Percentiles rank a stretch among this genome's conserved stretches.
These are phyloP conservation scores for Triticum monococcum DNA, from an alignment of 176 grass and related monocot genomes.

Conservation along the genomic window DNA sequence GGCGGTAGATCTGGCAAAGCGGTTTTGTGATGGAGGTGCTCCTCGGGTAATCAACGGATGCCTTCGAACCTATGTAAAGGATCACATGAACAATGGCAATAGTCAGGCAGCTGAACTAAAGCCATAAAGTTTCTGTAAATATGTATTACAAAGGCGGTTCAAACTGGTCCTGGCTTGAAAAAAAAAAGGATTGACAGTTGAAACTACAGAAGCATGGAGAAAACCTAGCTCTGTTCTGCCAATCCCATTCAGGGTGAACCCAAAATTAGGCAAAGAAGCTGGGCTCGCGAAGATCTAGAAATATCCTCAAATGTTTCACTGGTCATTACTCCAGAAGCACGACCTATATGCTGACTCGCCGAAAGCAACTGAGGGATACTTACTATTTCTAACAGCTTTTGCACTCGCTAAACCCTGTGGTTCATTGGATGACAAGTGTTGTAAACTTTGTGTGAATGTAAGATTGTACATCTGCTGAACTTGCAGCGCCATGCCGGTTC, in stretches of 20 bases:
- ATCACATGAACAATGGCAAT: constrained; percentile 24
- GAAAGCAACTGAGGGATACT: not conserved
- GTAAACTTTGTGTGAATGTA: constrained; percentile 20
- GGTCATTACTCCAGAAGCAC: not conserved
- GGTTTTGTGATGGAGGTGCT: constrained; percentile 86
- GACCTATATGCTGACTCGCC: not conserved
- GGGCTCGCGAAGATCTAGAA: not conserved
- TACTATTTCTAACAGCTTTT: constrained; percentile 19
- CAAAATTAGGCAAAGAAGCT: not conserved
- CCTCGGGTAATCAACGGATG: constrained; percentile 93
- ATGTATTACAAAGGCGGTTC: not conserved
- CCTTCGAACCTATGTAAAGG: constrained; percentile 80
- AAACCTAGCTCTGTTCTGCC: no score
- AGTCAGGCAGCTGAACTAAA: constrained; percentile 34
- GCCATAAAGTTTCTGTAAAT: constrained; percentile 25
- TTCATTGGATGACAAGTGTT: not conserved
- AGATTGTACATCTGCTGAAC: not conserved
- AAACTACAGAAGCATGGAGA: not conserved
- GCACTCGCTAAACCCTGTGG: not conserved
- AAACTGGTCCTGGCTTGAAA: not conserved
- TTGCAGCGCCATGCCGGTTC: not conserved
- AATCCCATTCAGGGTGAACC: not conserved
- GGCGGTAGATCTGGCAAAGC: constrained; percentile 94
- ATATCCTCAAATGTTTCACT: not conserved
- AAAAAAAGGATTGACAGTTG: not conserved